Evolutionary conservation across 2,329 filamentous ascomycete genomes (phyloP).

Genomic region (Lasiodiplodia citricola): DNA sequence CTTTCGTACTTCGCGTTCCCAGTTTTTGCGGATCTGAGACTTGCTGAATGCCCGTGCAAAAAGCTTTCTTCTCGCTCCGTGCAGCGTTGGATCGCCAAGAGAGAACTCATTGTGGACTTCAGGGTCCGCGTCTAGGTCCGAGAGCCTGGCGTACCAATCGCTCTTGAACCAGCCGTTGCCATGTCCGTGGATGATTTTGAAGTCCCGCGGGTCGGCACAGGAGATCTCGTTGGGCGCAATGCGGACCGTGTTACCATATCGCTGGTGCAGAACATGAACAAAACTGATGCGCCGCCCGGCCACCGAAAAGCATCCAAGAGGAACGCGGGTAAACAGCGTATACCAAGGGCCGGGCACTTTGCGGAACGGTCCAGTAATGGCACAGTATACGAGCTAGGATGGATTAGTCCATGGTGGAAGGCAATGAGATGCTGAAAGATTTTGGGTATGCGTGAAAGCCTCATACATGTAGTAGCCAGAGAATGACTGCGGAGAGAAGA

Average conservation of each 20-base stretch:
- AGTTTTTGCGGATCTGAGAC: background rate
- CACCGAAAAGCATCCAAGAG: background rate
- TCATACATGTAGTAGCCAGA: too few relatives aligned
- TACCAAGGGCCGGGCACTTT: background rate
- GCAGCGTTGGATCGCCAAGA: background rate
- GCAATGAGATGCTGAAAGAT: too few relatives aligned
- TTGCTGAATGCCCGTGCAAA: background rate
- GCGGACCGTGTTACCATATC: conserved; percentile 51
- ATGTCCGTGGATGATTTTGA: background rate
- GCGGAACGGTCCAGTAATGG: background rate
- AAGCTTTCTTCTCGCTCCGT: background rate
- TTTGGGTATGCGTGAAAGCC: too few relatives aligned
- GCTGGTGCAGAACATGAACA: conserved; percentile 41
- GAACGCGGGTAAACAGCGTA: background rate
- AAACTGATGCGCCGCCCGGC: conserved; percentile 14
- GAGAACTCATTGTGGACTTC: background rate
- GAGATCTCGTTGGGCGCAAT: conserved; percentile 49
- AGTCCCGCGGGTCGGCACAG: conserved; percentile 43
- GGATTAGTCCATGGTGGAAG: too few relatives aligned
- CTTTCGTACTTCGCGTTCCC: background rate
- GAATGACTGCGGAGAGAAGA: too few relatives aligned
- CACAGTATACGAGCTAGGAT: background rate
- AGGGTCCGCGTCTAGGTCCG: background rate
- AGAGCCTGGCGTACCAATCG: background rate
- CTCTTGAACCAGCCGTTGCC: background rate